phyloP scores from a whole-genome alignment of 768 basidiomycete genomes.

The Leucosporidium creatinivorum region DNA sequence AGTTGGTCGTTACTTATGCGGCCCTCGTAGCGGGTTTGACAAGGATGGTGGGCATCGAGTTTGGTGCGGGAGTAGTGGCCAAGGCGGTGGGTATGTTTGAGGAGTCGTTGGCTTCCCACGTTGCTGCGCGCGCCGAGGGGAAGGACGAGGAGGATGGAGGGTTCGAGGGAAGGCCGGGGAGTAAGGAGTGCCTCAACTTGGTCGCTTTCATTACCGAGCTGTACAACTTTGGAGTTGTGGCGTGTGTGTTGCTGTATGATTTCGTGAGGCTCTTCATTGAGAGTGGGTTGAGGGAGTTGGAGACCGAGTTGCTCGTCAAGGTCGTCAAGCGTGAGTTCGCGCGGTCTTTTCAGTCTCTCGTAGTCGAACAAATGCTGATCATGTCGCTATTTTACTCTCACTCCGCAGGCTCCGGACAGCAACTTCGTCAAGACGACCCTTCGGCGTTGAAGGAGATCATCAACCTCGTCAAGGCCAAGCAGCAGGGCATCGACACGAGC shows the following conservation, averaged over 20 bases:
- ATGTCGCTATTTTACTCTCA: too few relatives aligned
- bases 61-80: constrained; percentile 25
- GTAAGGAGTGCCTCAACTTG: constrained; percentile 85
- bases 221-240: constrained; percentile 93
- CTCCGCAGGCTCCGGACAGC: constrained; percentile 72
- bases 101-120: constrained; percentile 11
- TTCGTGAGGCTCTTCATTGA: constrained; percentile 68
- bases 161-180: constrained; percentile 42
- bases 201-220: constrained; percentile 80
- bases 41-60: constrained; percentile 25
- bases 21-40: constrained; percentile 31
- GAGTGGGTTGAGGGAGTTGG: constrained; percentile 59
- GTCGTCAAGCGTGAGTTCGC: constrained; percentile 62
- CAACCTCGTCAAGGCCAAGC: constrained; percentile 65
- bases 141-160: background rate
- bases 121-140: background rate
- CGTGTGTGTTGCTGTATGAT: constrained; percentile 82
- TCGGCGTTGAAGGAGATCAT: constrained; percentile 86
- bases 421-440: constrained; percentile 86
- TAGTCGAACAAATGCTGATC: too few relatives aligned
- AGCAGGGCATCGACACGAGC: constrained; percentile 49
- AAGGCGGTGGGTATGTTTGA: constrained; percentile 19
- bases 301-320: constrained; percentile 79
- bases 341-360: background rate
- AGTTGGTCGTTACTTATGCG: constrained; percentile 29